Conservation (phyloP, 1,139 yeast genomes). For the Candida neerlandica region DNA sequence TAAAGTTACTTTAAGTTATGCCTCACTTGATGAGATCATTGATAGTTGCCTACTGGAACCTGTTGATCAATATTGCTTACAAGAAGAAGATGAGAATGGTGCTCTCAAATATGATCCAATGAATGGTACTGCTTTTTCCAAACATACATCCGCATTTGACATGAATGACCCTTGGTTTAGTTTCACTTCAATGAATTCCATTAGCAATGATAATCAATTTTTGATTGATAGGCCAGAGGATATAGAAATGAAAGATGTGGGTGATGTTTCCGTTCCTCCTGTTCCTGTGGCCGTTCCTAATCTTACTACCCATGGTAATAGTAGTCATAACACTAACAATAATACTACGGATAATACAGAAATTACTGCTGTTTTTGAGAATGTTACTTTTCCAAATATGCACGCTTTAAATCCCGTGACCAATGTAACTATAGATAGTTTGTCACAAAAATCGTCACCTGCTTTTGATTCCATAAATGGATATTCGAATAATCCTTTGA, state of each 20-base stretch:
- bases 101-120: not conserved
- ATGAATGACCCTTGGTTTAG: slow-evolving; percentile 8
- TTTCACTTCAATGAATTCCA: not conserved
- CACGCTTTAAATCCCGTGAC: not conserved
- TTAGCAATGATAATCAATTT: not conserved
- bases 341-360: too few species aligned
- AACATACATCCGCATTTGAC: not conserved
- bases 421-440: not conserved
- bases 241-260: not conserved
- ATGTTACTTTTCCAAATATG: slow-evolving; percentile 1
- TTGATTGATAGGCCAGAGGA: not conserved
- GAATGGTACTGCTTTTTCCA: not conserved
- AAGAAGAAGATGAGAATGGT: slow-evolving; percentile 2
- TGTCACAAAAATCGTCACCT: not conserved
- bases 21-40: slow-evolving; percentile 65
- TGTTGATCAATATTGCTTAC: slow-evolving; percentile 12
- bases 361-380: not conserved
- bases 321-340: not conserved
- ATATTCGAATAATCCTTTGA: slow-evolving; percentile 2
- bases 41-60: slow-evolving; percentile 60
- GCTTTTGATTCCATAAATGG: not conserved
- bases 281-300: too few species aligned
- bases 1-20: slow-evolving; percentile 53
- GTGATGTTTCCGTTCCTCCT: too few species aligned
- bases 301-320: not conserved